These are phyloP conservation scores for Oryza punctata DNA, from an alignment of 176 grass and related monocot species.

Conservation along the genomic window DNA sequence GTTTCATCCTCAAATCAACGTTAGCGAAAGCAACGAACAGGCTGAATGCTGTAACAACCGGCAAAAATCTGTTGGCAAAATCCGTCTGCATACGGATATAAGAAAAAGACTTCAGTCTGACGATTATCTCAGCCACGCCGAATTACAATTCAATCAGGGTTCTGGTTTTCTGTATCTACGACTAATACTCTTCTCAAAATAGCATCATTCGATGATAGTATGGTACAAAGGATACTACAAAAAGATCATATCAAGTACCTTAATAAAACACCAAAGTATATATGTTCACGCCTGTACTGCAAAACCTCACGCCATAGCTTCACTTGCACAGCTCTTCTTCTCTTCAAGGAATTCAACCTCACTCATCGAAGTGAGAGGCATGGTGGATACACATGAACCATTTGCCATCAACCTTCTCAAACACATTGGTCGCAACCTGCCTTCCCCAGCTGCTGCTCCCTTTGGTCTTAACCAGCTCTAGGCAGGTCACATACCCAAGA, in stretches of 20 bases:
- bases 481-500: conserved; percentile 70
- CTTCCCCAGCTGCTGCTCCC: conserved; percentile 82
- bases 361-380: conserved; percentile 72
- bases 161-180: not conserved
- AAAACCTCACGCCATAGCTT: not conserved
- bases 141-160: not conserved
- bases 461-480: conserved; percentile 78
- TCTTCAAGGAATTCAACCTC: not conserved
- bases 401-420: conserved; percentile 68
- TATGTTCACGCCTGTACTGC: conserved; percentile 1
- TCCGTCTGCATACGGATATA: not conserved
- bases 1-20: not conserved
- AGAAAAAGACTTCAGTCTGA: not conserved
- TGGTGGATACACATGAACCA: conserved; percentile 91
- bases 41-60: not conserved
- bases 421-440: conserved; percentile 82
- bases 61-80: not conserved
- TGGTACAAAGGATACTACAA: not conserved
- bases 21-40: not conserved
- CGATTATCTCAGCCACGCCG: not conserved
- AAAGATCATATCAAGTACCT: not conserved
- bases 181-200: not conserved
- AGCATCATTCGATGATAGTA: not conserved
- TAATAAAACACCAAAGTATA: conserved; percentile 1
- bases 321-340: not conserved